Conservation (phyloP, 78 protist species). For the Dictyostelium purpureum region DNA sequence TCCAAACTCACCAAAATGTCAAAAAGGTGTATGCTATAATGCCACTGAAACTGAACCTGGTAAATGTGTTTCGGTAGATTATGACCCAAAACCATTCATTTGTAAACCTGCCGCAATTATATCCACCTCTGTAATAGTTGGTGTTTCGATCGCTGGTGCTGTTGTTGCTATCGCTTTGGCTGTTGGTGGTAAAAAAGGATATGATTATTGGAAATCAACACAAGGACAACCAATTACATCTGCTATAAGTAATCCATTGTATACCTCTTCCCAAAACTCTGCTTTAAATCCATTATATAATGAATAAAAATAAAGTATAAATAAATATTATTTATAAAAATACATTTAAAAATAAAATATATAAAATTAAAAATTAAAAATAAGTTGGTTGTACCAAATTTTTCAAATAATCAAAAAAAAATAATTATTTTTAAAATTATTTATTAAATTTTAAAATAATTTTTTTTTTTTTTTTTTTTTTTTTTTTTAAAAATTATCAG, state of each 20-base stretch:
- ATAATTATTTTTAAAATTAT: not conserved
- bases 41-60: not conserved
- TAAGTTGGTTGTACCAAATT: too few species aligned
- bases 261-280: not conserved
- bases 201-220: not conserved
- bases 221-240: not conserved
- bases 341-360: not conserved
- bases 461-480: too few species aligned
- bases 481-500: too few species aligned
- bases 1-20: slow-evolving; percentile 24
- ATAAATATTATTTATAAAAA: not conserved
- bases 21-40: slow-evolving; percentile 34
- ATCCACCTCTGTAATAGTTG: slow-evolving; percentile 11
- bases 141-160: slow-evolving; percentile 33
- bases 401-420: not conserved
- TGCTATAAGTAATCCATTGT: slow-evolving; percentile 28
- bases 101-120: slow-evolving; percentile 59
- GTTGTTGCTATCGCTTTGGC: slow-evolving; percentile 43
- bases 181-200: slow-evolving; percentile 58
- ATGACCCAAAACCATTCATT: slow-evolving; percentile 40
- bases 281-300: slow-evolving; percentile 18
- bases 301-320: too few species aligned
- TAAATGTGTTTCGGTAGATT: slow-evolving; percentile 11
- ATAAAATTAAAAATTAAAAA: not conserved
- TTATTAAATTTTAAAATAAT: not conserved